These are phyloP conservation scores for Stephania cephalantha DNA, from an alignment of 164 flowering plant species.

Conservation along the genomic window DNA sequence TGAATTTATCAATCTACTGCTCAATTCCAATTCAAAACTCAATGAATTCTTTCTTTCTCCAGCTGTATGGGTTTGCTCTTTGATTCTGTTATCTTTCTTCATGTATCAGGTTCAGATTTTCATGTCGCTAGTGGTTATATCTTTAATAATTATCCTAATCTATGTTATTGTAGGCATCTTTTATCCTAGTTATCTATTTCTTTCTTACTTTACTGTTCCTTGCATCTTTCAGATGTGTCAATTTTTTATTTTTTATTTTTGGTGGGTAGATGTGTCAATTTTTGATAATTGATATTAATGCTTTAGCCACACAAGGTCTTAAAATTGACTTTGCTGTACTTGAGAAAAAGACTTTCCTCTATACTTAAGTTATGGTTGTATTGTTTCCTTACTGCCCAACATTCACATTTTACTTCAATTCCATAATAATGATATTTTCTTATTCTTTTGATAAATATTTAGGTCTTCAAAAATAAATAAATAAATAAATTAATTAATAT, in stretches of 20 bases:
- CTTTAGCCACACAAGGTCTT: not conserved
- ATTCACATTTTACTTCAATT: no score
- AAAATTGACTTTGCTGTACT: no score
- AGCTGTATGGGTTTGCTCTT: not conserved
- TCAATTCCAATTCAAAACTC: no score
- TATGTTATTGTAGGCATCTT: not conserved
- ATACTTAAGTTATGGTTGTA: no score
- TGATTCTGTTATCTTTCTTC: not conserved
- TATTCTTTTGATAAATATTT: no score
- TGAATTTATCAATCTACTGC: not conserved
- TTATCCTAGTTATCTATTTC: not conserved
- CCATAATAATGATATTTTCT: no score
- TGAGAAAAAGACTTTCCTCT: no score
- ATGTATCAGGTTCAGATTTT: not conserved
- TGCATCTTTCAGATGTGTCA: not conserved
- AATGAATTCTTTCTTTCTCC: not conserved
- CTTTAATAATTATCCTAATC: not conserved
- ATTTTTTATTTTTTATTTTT: no score
- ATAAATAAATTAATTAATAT: no score
- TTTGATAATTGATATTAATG: not conserved
- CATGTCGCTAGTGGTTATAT: not conserved
- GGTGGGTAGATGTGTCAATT: not conserved
- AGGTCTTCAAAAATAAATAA: no score
- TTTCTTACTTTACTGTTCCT: not conserved
- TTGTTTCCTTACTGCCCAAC: no score